These are phyloP conservation scores for Venturia aucupariae DNA, from an alignment of 2,329 filamentous ascomycete species.

Conservation along the genomic window DNA sequence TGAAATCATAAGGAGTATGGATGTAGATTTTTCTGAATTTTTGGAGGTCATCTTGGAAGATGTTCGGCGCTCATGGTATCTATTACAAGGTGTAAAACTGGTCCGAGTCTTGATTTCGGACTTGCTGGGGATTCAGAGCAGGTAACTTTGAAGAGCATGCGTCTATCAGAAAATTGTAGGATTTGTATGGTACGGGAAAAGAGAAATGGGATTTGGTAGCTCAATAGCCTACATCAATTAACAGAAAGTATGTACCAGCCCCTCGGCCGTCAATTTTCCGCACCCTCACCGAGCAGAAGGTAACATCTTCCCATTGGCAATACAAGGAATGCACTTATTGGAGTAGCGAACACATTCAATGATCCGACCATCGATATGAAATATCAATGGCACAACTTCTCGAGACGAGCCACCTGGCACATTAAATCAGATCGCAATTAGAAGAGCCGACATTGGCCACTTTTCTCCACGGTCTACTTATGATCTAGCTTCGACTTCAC, in stretches of 20 bases:
- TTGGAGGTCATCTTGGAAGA: neutral
- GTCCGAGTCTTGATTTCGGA: neutral
- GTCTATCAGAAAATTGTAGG: neutral
- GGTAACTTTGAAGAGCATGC: neutral
- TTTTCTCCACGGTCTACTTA: neutral
- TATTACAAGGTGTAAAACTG: neutral
- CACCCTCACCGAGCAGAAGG: neutral
- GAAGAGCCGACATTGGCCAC: neutral
- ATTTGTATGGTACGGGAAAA: neutral
- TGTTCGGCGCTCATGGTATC: neutral
- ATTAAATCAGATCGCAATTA: too few species aligned
- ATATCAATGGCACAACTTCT: neutral
- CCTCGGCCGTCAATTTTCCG: neutral
- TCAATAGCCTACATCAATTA: neutral
- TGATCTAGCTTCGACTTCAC: too few species aligned
- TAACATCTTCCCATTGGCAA: neutral
- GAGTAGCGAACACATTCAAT: neutral
- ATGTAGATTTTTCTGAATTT: neutral
- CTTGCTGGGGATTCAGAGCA: neutral
- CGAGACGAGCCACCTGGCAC: neutral
- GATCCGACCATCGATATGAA: neutral
- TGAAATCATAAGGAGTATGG: neutral
- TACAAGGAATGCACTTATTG: too few species aligned
- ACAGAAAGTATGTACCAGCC: neutral
- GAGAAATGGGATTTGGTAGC: neutral